phyloP scores from a whole-genome alignment of 1,284 basidiomycete species.

The Ustilago shanxiensis region DNA sequence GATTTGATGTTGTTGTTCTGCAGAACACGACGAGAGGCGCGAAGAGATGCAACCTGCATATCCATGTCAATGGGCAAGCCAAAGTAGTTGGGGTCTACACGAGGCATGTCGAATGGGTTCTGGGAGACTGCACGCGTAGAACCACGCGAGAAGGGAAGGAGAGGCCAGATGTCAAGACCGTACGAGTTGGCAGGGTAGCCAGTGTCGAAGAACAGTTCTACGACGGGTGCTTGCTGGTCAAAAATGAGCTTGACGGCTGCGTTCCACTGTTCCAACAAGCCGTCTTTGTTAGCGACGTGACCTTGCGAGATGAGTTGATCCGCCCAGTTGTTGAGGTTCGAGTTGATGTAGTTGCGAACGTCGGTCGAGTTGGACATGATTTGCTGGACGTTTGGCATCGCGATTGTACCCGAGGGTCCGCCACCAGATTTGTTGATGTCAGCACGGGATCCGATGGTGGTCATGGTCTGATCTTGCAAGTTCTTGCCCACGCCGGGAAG shows the following conservation, averaged over 20 bases:
- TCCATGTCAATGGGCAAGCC: slow-evolving; percentile 69
- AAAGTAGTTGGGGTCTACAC: slow-evolving; percentile 67
- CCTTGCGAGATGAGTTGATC: slow-evolving; percentile 45
- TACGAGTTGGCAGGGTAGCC: slow-evolving; percentile 52
- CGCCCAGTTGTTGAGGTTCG: slow-evolving; percentile 54
- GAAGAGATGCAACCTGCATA: slow-evolving; percentile 66
- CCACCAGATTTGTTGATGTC: slow-evolving; percentile 45
- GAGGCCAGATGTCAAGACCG: slow-evolving; percentile 63
- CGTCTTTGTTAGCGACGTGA: slow-evolving; percentile 43
- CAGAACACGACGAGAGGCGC: slow-evolving; percentile 66
- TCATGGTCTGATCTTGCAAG: slow-evolving; percentile 71
- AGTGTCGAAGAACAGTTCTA: slow-evolving; percentile 63
- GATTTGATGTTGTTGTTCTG: slow-evolving; percentile 56
- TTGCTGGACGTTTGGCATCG: slow-evolving; percentile 45
- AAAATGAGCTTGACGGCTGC: slow-evolving; percentile 42
- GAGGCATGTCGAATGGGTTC: slow-evolving; percentile 32
- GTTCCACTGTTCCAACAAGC: slow-evolving; percentile 55
- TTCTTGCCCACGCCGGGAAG: slow-evolving; percentile 70
- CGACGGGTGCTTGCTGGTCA: slow-evolving; percentile 46
- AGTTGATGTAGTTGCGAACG: slow-evolving; percentile 49
- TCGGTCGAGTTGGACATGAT: slow-evolving; percentile 49
- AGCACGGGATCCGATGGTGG: slow-evolving; percentile 56
- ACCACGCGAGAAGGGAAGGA: slow-evolving; percentile 60
- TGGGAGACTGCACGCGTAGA: slow-evolving; percentile 37
- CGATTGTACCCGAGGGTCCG: slow-evolving; percentile 62